These are phyloP conservation scores for Luffa acutangula DNA, from an alignment of 306 rosid species.

Conservation along the genomic window DNA sequence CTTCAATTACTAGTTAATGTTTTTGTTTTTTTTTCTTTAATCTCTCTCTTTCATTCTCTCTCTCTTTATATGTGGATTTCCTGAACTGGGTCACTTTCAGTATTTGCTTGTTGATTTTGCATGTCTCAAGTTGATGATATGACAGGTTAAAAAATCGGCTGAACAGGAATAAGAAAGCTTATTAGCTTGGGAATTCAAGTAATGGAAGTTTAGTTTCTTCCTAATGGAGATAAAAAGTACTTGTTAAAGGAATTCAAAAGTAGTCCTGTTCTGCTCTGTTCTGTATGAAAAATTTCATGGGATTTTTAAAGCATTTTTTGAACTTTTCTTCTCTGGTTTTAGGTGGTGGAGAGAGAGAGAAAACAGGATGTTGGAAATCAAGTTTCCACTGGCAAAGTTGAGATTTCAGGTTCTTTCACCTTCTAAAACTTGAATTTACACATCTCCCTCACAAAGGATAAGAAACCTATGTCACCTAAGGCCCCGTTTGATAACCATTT, in stretches of 20 bases:
- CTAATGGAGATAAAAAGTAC: background rate
- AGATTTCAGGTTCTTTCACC: conserved; percentile 18
- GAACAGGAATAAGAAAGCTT: background rate
- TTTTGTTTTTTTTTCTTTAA: background rate
- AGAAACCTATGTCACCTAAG: background rate
- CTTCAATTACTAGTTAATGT: background rate
- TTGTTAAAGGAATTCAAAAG: background rate
- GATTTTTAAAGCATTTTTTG: background rate
- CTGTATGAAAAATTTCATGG: background rate
- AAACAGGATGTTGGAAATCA: conserved; percentile 11
- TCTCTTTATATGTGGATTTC: conserved; percentile 1
- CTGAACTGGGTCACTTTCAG: conserved; percentile 5
- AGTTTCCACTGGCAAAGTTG: conserved; percentile 10
- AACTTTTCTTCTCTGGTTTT: conserved; percentile 1
- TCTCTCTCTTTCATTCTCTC: background rate
- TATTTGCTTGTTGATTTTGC: conserved; percentile 5
- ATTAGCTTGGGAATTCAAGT: background rate
- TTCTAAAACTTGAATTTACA: background rate
- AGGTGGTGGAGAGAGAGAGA: conserved; percentile 26
- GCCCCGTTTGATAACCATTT: too few relatives aligned
- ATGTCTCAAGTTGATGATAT: background rate
- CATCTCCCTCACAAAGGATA: background rate
- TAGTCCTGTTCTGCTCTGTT: background rate
- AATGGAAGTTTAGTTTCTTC: background rate
- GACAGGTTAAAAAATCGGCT: background rate